Evolutionary conservation across 208 protist genomes (phyloP).

Genomic region (Porcisia deanei): DNA sequence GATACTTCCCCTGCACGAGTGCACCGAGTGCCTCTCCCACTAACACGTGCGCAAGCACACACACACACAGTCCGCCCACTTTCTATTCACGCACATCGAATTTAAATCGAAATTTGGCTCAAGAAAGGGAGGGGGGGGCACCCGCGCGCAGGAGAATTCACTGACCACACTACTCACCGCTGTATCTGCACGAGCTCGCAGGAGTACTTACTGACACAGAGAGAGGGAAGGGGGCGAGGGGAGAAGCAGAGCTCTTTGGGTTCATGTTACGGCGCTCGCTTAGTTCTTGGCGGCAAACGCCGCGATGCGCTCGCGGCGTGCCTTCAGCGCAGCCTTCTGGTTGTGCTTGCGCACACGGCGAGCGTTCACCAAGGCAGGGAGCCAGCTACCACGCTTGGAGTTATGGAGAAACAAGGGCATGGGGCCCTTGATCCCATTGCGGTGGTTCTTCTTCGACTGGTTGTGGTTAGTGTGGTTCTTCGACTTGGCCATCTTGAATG

Average conservation of each 20-base stretch:
- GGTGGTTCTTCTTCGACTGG: constrained; percentile 92
- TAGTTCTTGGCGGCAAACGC: constrained; percentile 48
- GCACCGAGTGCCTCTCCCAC: not conserved
- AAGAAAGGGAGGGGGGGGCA: not conserved
- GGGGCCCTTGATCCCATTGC: constrained; percentile 85
- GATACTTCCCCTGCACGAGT: not conserved
- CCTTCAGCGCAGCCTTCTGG: constrained; percentile 79
- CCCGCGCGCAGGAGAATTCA: not conserved
- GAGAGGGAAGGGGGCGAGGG: not conserved
- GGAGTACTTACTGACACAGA: not conserved
- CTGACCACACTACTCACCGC: not conserved
- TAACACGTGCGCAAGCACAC: not conserved
- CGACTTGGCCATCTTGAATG: constrained; percentile 87
- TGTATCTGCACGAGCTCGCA: not conserved
- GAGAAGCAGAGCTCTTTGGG: not conserved
- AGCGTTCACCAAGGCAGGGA: constrained; percentile 79
- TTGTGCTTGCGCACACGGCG: constrained; percentile 89
- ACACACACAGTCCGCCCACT: not conserved
- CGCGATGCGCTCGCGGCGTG: constrained; percentile 75
- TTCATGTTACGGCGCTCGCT: not conserved
- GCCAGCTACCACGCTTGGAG: constrained; percentile 81
- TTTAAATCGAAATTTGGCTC: not conserved
- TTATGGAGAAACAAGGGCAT: constrained; percentile 75
- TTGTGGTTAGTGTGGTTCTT: constrained; percentile 96
- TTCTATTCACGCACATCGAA: not conserved